Conservation (phyloP, 2,329 filamentous ascomycete species). For the Microcera coccophila region DNA sequence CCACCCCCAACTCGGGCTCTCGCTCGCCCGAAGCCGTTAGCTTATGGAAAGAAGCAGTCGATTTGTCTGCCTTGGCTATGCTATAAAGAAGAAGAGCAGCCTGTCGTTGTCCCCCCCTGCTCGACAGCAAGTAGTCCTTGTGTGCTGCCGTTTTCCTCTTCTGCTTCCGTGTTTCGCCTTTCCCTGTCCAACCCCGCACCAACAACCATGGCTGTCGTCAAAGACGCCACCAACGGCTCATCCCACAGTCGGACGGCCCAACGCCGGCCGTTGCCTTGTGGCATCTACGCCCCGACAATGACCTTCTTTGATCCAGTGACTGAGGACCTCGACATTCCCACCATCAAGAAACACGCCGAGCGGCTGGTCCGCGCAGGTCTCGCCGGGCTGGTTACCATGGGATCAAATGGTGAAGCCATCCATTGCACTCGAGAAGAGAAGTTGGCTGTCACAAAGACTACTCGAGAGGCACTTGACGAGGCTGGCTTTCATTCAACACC, state of each 20-base stretch:
- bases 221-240: slow-evolving; percentile 21
- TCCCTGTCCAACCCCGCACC: slow-evolving; percentile 19
- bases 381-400: slow-evolving; percentile 79
- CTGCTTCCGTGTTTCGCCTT: background rate
- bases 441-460: slow-evolving; percentile 68
- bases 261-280: slow-evolving; percentile 63
- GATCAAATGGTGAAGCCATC: slow-evolving; percentile 85
- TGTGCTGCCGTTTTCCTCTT: background rate
- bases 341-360: slow-evolving; percentile 75
- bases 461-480: slow-evolving; percentile 75
- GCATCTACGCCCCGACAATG: slow-evolving; percentile 86
- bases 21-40: slow-evolving; percentile 7
- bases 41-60: background rate
- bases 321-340: slow-evolving; percentile 77
- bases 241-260: slow-evolving; percentile 25
- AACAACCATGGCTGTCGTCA: slow-evolving; percentile 19
- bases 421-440: slow-evolving; percentile 80
- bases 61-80: background rate
- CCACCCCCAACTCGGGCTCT: slow-evolving; percentile 29
- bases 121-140: background rate
- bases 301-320: slow-evolving; percentile 84
- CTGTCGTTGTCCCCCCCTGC: background rate
- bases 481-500: slow-evolving; percentile 73
- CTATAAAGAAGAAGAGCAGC: background rate
- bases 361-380: slow-evolving; percentile 74